Evolutionary conservation across 257 asterid species (phyloP).

Genomic region (Primulina eburnea): DNA sequence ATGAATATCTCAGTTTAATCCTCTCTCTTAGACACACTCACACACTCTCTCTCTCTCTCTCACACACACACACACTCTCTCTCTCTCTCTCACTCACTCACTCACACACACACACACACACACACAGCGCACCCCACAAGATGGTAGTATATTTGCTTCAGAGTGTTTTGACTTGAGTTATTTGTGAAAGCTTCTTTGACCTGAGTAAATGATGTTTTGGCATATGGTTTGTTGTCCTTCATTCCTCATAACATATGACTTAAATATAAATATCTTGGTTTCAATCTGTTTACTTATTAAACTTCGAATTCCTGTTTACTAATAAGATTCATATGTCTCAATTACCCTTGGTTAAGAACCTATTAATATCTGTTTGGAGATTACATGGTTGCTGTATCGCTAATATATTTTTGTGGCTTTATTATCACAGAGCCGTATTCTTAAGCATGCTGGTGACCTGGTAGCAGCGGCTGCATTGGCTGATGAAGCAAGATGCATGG

Average conservation of each 20-base stretch:
- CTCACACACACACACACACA: not conserved
- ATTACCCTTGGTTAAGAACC: slow-evolving; percentile 8
- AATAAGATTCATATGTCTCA: not conserved
- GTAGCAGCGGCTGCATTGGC: slow-evolving; percentile 93
- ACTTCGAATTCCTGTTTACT: slow-evolving; percentile 5
- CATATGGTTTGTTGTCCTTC: not conserved
- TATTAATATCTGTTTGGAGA: not conserved
- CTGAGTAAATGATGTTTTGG: not conserved
- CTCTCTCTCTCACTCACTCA: not conserved
- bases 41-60: too few relatives aligned
- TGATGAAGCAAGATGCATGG: slow-evolving; percentile 99
- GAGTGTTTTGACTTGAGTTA: not conserved
- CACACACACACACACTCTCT: too few relatives aligned
- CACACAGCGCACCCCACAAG: not conserved
- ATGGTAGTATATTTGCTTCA: not conserved
- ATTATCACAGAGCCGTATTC: slow-evolving; percentile 73
- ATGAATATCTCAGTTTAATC: not conserved
- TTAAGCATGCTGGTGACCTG: slow-evolving; percentile 94
- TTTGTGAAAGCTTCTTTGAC: not conserved
- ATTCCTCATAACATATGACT: not conserved
- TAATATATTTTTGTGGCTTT: slow-evolving; percentile 24
- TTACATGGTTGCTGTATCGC: slow-evolving; percentile 6
- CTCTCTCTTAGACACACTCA: not conserved
- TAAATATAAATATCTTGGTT: not conserved
- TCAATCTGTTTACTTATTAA: slow-evolving; percentile 5